Evolutionary conservation across 2,329 filamentous ascomycete genomes (phyloP), one percentile per base, ranked within the genome.

Genomic region (Pseudogymnoascus sp.): DNA sequence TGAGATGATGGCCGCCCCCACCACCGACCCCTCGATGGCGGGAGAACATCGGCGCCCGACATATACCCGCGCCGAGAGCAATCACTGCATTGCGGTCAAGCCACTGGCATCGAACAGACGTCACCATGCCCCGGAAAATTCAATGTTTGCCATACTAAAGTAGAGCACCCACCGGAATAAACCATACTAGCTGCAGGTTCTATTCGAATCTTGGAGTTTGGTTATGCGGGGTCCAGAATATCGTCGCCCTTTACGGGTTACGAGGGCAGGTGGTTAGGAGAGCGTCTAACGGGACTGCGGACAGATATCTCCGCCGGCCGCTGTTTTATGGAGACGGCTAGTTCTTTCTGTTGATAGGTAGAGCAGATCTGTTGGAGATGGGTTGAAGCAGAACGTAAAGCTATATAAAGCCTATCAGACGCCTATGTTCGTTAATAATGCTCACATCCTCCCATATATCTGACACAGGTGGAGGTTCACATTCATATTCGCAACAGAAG

Each of bases 201-300:
- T n/a, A n/a, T 28, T 50, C 21, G 44, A 23, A 28, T 25, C 21
- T 50, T 50, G 28, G 28, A 10, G 2, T 31, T 31, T 31, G 28
- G 28, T 31, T 10, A 10, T 50, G 44, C 44, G 44, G 44, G 44
- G 44, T 1, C 7, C 12, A 28, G 44, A 28, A 50, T 28, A 50
- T 50, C 44, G 44, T 47, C 44, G 23, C 44, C 44, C 11, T 47
- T 50, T 50, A 28, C 44, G 23, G 44, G 3, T 11, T 28, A 23
- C 7, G 44, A 25, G 12, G 12, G 6, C 44, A n/a, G 42, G 44
- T 50, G 12, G 18, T 25, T 47, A 21, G 21, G 21, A 7, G 42
- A 28, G 23, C 44, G 44, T 50, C 44, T 50, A 50, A n/a, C 44
- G 44, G 44, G 44, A 50, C 44, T 50, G 44, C 44, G 44, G 44